Evolutionary conservation across 2,329 filamentous ascomycete species (phyloP).

Genomic region (Lasiodiplodia gonubiensis): DNA sequence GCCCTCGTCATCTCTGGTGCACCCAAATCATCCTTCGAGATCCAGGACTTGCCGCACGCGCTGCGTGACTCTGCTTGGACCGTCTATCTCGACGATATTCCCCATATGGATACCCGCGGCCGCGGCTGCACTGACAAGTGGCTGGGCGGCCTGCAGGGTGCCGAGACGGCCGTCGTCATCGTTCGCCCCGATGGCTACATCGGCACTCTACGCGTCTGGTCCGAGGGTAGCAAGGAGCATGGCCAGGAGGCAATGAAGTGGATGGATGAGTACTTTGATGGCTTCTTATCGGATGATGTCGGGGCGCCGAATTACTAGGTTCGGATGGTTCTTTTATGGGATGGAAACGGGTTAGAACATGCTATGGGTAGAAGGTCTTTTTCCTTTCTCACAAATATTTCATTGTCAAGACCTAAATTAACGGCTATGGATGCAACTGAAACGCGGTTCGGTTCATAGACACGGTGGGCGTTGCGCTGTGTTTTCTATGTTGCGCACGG

Average conservation of each 20-base stretch:
- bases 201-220: slow-evolving; percentile 62
- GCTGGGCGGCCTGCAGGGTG: slow-evolving; percentile 63
- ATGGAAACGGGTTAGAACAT: background rate
- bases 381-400: background rate
- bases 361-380: background rate
- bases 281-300: slow-evolving; percentile 44
- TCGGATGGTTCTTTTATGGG: background rate
- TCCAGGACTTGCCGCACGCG: slow-evolving; percentile 66
- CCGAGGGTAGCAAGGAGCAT: slow-evolving; percentile 37
- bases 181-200: slow-evolving; percentile 78
- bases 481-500: background rate
- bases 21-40: slow-evolving; percentile 67
- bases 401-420: background rate
- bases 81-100: slow-evolving; percentile 72
- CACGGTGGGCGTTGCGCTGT: background rate
- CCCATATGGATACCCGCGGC: slow-evolving; percentile 59
- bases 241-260: slow-evolving; percentile 48
- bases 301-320: slow-evolving; percentile 12
- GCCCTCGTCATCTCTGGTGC: slow-evolving; percentile 68
- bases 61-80: slow-evolving; percentile 72
- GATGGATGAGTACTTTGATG: slow-evolving; percentile 59
- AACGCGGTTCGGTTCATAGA: background rate
- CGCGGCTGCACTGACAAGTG: slow-evolving; percentile 69
- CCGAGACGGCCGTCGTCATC: slow-evolving; percentile 68
- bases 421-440: background rate